A percentile compares a stretch with the other conserved stretches of the same genome.
phyloP scores from a whole-genome alignment of 1,139 yeast genomes.

The Hanseniaspora sp. region DNA sequence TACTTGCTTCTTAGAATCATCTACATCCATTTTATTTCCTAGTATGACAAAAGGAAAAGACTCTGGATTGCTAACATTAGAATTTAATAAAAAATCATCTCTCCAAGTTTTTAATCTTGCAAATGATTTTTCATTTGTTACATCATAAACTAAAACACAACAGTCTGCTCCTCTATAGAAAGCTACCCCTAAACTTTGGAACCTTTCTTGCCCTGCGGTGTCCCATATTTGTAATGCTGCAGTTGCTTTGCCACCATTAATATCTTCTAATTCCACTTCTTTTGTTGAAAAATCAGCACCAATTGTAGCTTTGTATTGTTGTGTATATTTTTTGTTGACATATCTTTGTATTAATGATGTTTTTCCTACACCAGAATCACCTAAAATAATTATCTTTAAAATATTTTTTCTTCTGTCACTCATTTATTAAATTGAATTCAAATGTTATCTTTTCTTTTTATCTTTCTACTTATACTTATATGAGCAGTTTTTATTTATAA shows the following conservation, averaged over 20 bases:
- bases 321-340: conserved; percentile 87
- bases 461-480: too few species aligned
- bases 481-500: too few species aligned
- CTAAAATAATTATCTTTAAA: conserved; percentile 84
- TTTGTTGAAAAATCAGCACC: conserved; percentile 96
- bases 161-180: conserved; percentile 97
- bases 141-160: conserved; percentile 91
- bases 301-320: conserved; percentile 93
- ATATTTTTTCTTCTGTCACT: conserved; percentile 65
- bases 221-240: conserved; percentile 94
- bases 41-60: conserved; percentile 89
- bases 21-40: conserved; percentile 92
- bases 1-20: conserved; percentile 77
- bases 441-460: too few species aligned
- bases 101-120: conserved; percentile 87
- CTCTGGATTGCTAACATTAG: conserved; percentile 85
- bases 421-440: neutral
- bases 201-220: conserved; percentile 97
- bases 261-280: conserved; percentile 70
- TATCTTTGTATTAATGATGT: conserved; percentile 93
- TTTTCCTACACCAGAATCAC: conserved; percentile 97
- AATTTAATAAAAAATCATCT: conserved; percentile 88
- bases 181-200: conserved; percentile 93
- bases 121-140: conserved; percentile 83
- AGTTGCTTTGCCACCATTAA: conserved; percentile 32